A percentile compares a stretch with the other conserved stretches of the same genome.
These are phyloP conservation scores for Exophiala lecanii-corni DNA, from an alignment of 2,329 filamentous ascomycete genomes.

Conservation along the genomic window DNA sequence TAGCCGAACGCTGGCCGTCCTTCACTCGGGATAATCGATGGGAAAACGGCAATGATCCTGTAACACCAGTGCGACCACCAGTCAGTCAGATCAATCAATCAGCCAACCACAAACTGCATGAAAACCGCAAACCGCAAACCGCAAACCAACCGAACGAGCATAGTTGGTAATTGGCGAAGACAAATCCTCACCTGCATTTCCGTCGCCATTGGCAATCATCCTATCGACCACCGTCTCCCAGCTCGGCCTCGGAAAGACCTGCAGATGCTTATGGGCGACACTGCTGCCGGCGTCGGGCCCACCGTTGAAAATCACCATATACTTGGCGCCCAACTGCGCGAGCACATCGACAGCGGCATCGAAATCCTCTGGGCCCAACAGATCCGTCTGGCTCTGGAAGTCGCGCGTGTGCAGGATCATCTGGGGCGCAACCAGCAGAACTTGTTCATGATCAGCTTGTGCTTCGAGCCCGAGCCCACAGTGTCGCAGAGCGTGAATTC, in stretches of 20 bases:
- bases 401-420: slow-evolving; percentile 24
- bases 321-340: not conserved
- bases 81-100: not conserved
- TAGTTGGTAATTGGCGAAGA: not conserved
- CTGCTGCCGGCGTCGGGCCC: slow-evolving; percentile 40
- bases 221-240: slow-evolving; percentile 4
- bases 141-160: not conserved
- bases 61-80: not conserved
- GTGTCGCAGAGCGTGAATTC: slow-evolving; percentile 22
- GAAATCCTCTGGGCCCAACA: slow-evolving; percentile 17
- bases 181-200: not conserved
- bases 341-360: slow-evolving; percentile 19
- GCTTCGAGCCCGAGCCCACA: slow-evolving; percentile 13
- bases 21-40: too few species aligned
- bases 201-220: not conserved
- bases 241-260: slow-evolving; percentile 34
- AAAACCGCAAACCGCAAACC: not conserved
- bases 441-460: slow-evolving; percentile 26
- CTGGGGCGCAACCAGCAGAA: slow-evolving; percentile 24
- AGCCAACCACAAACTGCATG: not conserved
- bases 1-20: not conserved
- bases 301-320: slow-evolving; percentile 42
- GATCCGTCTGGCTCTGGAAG: slow-evolving; percentile 22
- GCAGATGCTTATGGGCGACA: slow-evolving; percentile 43
- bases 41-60: too few species aligned